These are phyloP conservation scores for Suillus spraguei DNA, from an alignment of 768 basidiomycete species.

Conservation along the genomic window DNA sequence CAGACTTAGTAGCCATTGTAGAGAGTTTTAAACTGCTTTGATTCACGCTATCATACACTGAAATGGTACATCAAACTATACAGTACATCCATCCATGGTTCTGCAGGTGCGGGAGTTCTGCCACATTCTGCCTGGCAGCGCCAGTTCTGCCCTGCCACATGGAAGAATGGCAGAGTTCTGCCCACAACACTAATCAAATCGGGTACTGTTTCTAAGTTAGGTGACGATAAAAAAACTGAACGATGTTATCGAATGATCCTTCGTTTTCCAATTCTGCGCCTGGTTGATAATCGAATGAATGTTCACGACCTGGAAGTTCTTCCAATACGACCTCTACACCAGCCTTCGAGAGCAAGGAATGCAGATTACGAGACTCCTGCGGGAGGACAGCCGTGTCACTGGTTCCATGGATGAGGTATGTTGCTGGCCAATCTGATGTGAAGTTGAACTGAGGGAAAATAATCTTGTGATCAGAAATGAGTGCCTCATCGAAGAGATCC, in stretches of 20 bases:
- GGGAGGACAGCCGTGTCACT: conserved; percentile 48
- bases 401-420: conserved; percentile 50
- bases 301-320: conserved; percentile 47
- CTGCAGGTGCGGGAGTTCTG: no score
- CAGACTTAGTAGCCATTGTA: no score
- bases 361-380: conserved; percentile 42
- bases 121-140: no score
- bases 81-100: conserved; percentile 63
- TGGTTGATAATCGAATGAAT: conserved; percentile 57
- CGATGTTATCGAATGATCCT: conserved; percentile 37
- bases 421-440: conserved; percentile 44
- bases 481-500: conserved; percentile 26
- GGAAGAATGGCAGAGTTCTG: no score
- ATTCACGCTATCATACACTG: no score
- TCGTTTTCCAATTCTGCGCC: conserved; percentile 39
- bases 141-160: no score
- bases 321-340: conserved; percentile 40
- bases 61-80: no score
- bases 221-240: conserved; percentile 39
- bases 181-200: no score
- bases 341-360: conserved; percentile 34
- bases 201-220: neutral
- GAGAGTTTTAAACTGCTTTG: no score
- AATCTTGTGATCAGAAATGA: conserved; percentile 24
- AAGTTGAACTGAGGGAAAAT: conserved; percentile 52